Percentiles rank a stretch among this genome's conserved stretches.
Conservation (phyloP, 805 yeast genomes). For the Candida nemodendra region DNA sequence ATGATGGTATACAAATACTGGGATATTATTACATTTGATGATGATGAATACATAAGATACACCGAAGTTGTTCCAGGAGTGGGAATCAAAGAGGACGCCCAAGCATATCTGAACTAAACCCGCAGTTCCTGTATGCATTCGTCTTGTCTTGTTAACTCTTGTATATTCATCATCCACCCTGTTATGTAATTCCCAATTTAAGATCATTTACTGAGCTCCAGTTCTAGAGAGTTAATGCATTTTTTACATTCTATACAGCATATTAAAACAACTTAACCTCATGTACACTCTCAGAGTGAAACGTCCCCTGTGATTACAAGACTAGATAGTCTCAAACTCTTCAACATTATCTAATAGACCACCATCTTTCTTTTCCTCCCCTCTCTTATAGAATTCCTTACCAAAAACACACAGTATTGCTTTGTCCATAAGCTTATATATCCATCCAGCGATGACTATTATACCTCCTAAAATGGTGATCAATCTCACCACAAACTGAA, state of each 20-base stretch:
- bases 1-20: conserved; percentile 97
- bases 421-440: conserved; percentile 56
- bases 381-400: conserved; percentile 48
- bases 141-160: neutral
- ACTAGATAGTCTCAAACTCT: conserved; percentile 27
- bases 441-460: conserved; percentile 65
- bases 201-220: neutral
- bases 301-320: too few relatives aligned
- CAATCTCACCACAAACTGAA: conserved; percentile 72
- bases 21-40: conserved; percentile 95
- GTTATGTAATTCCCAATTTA: neutral
- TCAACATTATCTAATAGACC: conserved; percentile 29
- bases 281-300: neutral
- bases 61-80: conserved; percentile 27
- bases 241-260: neutral
- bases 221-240: neutral
- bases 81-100: conserved; percentile 18
- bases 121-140: neutral
- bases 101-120: conserved; percentile 11
- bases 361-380: conserved; percentile 43
- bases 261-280: too few relatives aligned
- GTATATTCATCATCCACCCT: neutral
- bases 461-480: conserved; percentile 85
- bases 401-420: conserved; percentile 55
- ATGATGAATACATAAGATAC: conserved; percentile 69